Evolutionary conservation across 148 eudicot species (phyloP).

Genomic region (Diospyros kaki): DNA sequence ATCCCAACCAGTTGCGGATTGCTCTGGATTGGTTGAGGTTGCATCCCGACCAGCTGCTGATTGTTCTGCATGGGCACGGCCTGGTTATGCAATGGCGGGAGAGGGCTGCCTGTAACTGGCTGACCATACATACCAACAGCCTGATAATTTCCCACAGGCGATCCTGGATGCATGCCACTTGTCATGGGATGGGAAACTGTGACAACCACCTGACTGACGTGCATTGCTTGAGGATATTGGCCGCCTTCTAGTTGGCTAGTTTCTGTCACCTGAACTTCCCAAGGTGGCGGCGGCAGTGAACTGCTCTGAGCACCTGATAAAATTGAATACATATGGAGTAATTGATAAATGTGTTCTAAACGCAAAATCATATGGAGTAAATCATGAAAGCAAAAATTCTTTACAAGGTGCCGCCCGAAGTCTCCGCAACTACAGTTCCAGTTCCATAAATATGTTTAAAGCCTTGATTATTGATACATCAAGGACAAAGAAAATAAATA

Average conservation of each 20-base stretch:
- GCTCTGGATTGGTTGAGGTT: constrained; percentile 37
- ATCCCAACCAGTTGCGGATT: constrained; percentile 27
- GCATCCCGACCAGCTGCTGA: constrained; percentile 42
- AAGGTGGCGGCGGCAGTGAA: constrained; percentile 80
- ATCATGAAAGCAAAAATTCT: too few species aligned
- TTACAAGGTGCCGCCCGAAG: too few species aligned
- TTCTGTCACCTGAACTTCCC: constrained; percentile 64
- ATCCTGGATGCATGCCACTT: constrained; percentile 42
- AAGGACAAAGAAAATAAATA: too few species aligned
- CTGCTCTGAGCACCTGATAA: constrained; percentile 47
- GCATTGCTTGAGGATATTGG: constrained; percentile 38
- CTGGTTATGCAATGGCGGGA: too few species aligned
- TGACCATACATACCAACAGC: constrained; percentile 35
- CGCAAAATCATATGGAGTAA: too few species aligned
- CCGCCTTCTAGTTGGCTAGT: constrained; percentile 26
- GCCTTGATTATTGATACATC: too few species aligned
- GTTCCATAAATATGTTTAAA: too few species aligned
- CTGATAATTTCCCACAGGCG: constrained; percentile 44
- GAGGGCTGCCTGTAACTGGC: too few species aligned
- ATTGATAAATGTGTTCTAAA: too few species aligned
- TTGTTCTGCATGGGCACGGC: neutral
- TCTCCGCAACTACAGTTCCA: too few species aligned
- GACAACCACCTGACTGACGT: too few species aligned
- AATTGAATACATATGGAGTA: too few species aligned
- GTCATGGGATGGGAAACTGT: constrained; percentile 6